These are phyloP conservation scores for Lodderomyces oxycetoniae DNA, from an alignment of 1,139 yeast genomes.

Conservation along the genomic window DNA sequence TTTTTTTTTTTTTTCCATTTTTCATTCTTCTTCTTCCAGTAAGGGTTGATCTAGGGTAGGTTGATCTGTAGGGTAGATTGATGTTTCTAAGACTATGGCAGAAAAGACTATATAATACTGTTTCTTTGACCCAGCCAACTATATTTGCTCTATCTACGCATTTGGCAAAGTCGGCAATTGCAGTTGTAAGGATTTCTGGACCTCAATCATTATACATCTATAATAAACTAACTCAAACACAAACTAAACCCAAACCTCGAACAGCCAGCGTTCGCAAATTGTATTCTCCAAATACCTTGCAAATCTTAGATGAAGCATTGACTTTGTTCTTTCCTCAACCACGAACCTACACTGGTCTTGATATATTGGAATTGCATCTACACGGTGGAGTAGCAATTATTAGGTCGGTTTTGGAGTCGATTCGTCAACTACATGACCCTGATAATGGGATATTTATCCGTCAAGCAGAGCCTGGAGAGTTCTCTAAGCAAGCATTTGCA, in stretches of 20 bases:
- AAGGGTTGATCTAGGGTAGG: too few relatives aligned
- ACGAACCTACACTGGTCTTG: conserved; percentile 91
- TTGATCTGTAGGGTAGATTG: too few relatives aligned
- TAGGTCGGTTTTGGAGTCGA: conserved; percentile 59
- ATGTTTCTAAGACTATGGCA: conserved; percentile 1
- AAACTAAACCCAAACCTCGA: conserved; percentile 44
- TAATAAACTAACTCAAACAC: conserved; percentile 40
- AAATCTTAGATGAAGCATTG: conserved; percentile 71
- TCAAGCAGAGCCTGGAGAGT: conserved; percentile 92
- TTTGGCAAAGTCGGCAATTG: conserved; percentile 79
- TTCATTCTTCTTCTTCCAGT: too few relatives aligned
- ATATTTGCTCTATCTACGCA: conserved; percentile 88
- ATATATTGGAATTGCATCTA: conserved; percentile 74
- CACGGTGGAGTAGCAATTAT: conserved; percentile 94
- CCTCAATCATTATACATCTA: conserved; percentile 48
- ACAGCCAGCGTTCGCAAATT: conserved; percentile 53
- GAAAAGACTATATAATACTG: not conserved
- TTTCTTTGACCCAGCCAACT: conserved; percentile 43
- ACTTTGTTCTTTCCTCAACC: conserved; percentile 69
- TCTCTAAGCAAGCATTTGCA: conserved; percentile 74
- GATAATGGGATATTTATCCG: conserved; percentile 45
- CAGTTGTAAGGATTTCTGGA: conserved; percentile 81
- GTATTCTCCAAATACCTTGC: conserved; percentile 33
- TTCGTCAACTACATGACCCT: conserved; percentile 48
- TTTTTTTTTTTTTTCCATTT: too few relatives aligned